Evolutionary conservation across 441 rosid genomes (phyloP).

Genomic region (Metrosideros polymorpha): DNA sequence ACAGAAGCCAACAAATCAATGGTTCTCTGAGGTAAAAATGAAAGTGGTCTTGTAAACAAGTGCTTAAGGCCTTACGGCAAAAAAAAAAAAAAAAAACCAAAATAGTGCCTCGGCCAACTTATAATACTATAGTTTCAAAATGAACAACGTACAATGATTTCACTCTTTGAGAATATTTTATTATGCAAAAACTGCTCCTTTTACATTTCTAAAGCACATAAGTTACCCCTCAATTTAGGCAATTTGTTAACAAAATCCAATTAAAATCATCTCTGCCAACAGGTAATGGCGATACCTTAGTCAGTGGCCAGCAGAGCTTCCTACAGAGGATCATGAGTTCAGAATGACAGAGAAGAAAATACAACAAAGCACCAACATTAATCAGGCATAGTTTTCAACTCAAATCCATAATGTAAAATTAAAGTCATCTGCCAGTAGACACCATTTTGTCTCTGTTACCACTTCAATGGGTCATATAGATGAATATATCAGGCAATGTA

Average conservation of each 20-base stretch:
- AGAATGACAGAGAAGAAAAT: not conserved
- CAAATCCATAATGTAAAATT: not conserved
- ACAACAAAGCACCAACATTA: not conserved
- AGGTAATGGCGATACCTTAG: not conserved
- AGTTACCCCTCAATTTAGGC: not conserved
- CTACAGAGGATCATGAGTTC: not conserved
- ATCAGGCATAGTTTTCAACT: not conserved
- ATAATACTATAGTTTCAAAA: not conserved
- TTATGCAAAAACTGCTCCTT: not conserved
- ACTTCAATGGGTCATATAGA: not conserved
- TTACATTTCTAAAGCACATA: not conserved
- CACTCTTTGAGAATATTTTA: not conserved
- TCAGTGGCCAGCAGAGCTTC: not conserved
- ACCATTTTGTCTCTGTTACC: not conserved
- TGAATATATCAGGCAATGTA: not conserved
- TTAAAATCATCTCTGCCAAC: not conserved
- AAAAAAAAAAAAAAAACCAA: not conserved
- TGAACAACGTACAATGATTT: not conserved
- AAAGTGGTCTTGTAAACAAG: not conserved
- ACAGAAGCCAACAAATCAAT: not conserved
- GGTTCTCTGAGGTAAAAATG: not conserved
- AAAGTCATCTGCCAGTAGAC: not conserved
- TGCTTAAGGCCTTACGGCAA: not conserved
- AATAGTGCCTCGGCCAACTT: not conserved
- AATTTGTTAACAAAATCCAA: not conserved